Base-by-base conservation (phyloP, 2,329 filamentous ascomycete genomes). In the Paradendryphiella salina region DNA sequence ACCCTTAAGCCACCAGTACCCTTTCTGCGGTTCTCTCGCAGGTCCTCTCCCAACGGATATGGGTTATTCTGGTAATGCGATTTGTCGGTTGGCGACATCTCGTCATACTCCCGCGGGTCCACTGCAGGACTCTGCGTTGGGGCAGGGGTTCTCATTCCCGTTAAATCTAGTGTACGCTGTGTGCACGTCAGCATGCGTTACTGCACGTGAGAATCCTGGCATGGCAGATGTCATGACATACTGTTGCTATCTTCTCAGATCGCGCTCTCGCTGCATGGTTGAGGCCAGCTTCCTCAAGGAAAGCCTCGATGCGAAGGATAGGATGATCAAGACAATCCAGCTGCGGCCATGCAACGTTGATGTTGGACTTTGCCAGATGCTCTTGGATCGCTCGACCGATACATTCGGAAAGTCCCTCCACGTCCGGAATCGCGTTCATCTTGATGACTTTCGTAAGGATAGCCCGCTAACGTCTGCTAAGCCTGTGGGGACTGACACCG, bases 341-440 rank as follows among this genome's bases (percentile, higher is more conserved):
- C 21, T 63, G 62, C 17, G 64, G 64, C 67, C 64, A 70, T 31
- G 60, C 49, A 6, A 58, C 26, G 18, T 57, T 57, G 48, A 62
- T 56, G 23, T 67, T 64, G 6, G 52, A 60, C 15, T 51, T 63
- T 20, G 60, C 56, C 17, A 71, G 46, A 38, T 70, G 61, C 33
- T 69, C 66, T 31, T 68, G 64, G 31, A 71, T 66, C 1, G 65
- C 65, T 36, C 55, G 58, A 21, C 50, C 58, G 41, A 71, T 69
- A 34, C 60, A 65, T 35, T 70, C 66, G 23, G 65, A 67, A 8
- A 71, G 61, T 2, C 61, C 65, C 17, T 67, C 64, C n/a, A 70
- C 49, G 18, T 58, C 48, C 11, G 59, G 52, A 14, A 63, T 47
- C 1, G 48, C 21, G 17, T 48, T 49, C 66, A 68, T 68, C 4